Evolutionary conservation across 1,284 basidiomycete species (phyloP).

Genomic region (Rhodotorula sp.): DNA sequence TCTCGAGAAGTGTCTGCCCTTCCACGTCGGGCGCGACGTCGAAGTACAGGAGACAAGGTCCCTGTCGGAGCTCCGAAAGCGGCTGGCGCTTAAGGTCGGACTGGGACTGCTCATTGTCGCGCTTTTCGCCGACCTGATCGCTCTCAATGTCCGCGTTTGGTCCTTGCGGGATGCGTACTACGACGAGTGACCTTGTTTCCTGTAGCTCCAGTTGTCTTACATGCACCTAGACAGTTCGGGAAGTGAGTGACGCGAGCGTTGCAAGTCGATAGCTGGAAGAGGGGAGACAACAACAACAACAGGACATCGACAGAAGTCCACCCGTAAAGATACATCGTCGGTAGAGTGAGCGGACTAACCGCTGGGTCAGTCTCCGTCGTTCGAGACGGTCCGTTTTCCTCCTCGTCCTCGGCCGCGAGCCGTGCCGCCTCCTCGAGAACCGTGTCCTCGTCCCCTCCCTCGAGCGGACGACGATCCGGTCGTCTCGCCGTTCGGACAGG

Average conservation of each 20-base stretch:
- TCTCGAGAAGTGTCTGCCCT: no score
- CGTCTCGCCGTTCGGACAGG: constrained; percentile 1
- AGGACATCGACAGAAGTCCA: background rate
- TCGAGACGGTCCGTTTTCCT: background rate
- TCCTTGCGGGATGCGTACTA: constrained; percentile 16
- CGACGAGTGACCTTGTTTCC: background rate
- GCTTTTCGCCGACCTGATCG: constrained; percentile 17
- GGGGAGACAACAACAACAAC: constrained; percentile 6
- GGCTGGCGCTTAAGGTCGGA: background rate
- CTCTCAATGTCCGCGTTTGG: constrained; percentile 18
- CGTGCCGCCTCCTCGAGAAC: background rate
- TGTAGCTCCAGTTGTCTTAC: no score
- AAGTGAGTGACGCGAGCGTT: background rate
- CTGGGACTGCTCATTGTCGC: background rate
- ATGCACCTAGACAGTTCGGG: no score
- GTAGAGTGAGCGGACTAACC: no score
- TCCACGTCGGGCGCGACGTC: no score
- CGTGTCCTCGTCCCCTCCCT: background rate
- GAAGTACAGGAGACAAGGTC: no score
- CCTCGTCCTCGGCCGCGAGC: background rate
- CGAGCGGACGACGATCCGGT: background rate
- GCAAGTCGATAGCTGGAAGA: background rate
- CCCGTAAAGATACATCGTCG: background rate
- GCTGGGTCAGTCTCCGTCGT: background rate
- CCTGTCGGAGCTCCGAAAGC: background rate